Conservation (phyloP, 495 filamentous ascomycete genomes). For the Hypoxylon trugodes region DNA sequence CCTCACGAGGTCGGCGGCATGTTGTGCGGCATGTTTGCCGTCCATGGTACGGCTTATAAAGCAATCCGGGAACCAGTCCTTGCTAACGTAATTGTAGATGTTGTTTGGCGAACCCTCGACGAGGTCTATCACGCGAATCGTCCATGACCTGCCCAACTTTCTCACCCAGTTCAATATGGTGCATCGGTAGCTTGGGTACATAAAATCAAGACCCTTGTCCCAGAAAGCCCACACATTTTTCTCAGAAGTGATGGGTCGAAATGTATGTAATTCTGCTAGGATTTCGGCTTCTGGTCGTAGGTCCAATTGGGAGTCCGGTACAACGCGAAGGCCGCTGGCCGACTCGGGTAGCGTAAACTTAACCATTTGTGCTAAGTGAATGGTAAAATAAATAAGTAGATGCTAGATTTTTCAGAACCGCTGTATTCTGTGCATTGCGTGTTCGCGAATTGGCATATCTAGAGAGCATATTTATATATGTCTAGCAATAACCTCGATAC, state of each 20-base stretch:
- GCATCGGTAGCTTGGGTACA: conserved; percentile 48
- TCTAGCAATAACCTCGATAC: not conserved
- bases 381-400: not conserved
- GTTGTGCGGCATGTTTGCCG: conserved; percentile 46
- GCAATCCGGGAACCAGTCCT: conserved; percentile 42
- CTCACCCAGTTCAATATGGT: conserved; percentile 47
- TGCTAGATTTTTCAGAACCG: not conserved
- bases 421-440: not conserved
- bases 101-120: conserved; percentile 37
- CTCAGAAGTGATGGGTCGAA: conserved; percentile 45
- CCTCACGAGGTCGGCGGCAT: conserved; percentile 50
- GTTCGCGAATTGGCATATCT: not conserved
- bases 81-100: conserved; percentile 40
- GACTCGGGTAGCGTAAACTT: conserved; percentile 27
- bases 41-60: conserved; percentile 48
- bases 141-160: conserved; percentile 42
- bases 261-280: conserved; percentile 20
- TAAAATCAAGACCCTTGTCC: conserved; percentile 48
- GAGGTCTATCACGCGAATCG: conserved; percentile 41
- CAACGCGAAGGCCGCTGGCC: conserved; percentile 27
- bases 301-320: conserved; percentile 28
- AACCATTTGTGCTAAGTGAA: conserved; percentile 4
- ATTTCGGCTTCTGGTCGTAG: conserved; percentile 36
- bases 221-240: conserved; percentile 59
- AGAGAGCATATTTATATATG: conserved; percentile 8